Base-by-base conservation (phyloP, 2,329 filamentous ascomycete genomes). In the Xylaria sp. region DNA sequence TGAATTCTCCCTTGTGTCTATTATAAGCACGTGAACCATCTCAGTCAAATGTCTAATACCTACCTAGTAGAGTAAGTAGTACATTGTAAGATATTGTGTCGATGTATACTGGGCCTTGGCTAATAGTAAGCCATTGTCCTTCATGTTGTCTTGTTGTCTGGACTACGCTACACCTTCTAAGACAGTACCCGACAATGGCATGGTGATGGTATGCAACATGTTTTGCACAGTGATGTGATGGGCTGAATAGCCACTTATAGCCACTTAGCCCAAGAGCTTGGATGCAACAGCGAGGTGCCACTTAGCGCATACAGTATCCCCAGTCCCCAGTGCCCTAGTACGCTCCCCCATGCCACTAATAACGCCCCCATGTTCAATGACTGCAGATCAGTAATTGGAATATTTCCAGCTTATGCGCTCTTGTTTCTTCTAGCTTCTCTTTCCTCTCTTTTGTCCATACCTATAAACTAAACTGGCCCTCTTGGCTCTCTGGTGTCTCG, bases 361-460 rank as follows among this genome's bases (percentile, higher is more conserved):
- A 9, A 28, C 4, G 18, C 28, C 25, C 28, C 52, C 25, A 36
- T 55, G 18, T 60, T 36, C 43, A 36, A 52, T 23, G 56, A 62
- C 41, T 60, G 67, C 28, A 57, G 67, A 69, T 69, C 67, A 57
- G 13, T 43, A 54, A 57, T 61, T 67, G 64, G 49, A 67, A 67
- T 64, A 64, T 64, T 49, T 57, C 60, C 39, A 20, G 20, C 56
- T 70, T 36, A 55, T n/a, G 43, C 55, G 49, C 54, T 48, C 46
- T n/a, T 13, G 15, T 33, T 33, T 57, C 52, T 10, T 31, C 28
- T 61, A 39, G 8, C 20, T 64, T 67, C 25, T 39, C 18, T 62
- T 33, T 33, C 28, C 55, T 41, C 28, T 43, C 23, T 49, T 57
- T 9, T 41, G 49, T 54, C 52, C 18, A 39, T 68, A 52, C 25